phyloP scores from a whole-genome alignment of 2,329 filamentous ascomycete species.

The Penicillium brevicompactum region DNA sequence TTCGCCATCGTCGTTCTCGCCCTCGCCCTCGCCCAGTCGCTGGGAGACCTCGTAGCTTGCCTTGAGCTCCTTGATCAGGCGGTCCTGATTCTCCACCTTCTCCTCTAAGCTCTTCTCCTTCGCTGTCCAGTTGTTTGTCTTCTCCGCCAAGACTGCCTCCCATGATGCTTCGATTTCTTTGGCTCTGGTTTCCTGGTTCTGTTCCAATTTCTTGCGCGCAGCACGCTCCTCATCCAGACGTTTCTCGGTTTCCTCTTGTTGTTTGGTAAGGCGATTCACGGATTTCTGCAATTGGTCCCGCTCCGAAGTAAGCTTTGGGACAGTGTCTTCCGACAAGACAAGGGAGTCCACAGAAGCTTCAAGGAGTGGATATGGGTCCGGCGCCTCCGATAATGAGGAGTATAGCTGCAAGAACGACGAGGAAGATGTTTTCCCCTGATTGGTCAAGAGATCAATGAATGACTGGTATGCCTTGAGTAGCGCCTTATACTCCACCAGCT shows the following conservation, averaged over 20 bases:
- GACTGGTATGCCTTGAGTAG: conserved; percentile 94
- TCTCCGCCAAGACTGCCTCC: conserved; percentile 87
- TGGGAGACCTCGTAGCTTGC: conserved; percentile 97
- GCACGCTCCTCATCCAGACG: conserved; percentile 77
- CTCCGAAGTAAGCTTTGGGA: conserved; percentile 86
- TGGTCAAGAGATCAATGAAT: conserved; percentile 95
- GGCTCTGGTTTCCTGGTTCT: conserved; percentile 73
- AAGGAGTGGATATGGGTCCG: conserved; percentile 92
- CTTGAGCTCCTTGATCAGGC: conserved; percentile 89
- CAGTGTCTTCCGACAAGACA: conserved; percentile 85
- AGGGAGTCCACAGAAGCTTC: conserved; percentile 96
- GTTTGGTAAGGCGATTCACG: conserved; percentile 71
- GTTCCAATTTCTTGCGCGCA: conserved; percentile 73
- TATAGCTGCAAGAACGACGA: conserved; percentile 92
- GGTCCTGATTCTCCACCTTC: conserved; percentile 91
- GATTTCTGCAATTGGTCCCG: conserved; percentile 83
- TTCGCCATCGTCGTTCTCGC: conserved; percentile 66
- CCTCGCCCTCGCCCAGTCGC: conserved; percentile 70
- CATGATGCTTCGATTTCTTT: conserved; percentile 90
- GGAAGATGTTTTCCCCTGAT: conserved; percentile 92
- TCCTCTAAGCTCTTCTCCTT: conserved; percentile 91
- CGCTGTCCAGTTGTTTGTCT: conserved; percentile 92
- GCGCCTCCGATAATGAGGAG: conserved; percentile 89
- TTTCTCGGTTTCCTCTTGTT: conserved; percentile 80
- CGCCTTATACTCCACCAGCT: conserved; percentile 84